Percentiles rank a stretch among this genome's conserved stretches.
phyloP scores from a whole-genome alignment of 306 rosid genomes.

The Cyclanthera cordifolia region DNA sequence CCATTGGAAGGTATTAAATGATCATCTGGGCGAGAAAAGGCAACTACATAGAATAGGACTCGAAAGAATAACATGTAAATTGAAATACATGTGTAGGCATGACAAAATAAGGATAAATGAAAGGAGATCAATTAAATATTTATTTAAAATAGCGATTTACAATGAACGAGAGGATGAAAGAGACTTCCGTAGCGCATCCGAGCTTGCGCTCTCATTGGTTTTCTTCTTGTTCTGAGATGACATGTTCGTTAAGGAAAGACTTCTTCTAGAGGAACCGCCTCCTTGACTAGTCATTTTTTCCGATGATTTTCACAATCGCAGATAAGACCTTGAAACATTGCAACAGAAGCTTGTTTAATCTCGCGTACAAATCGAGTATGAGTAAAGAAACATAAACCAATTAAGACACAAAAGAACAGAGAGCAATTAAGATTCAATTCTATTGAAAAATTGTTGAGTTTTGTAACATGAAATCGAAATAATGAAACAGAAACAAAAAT shows the following conservation, averaged over 20 bases:
- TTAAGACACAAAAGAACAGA: not conserved
- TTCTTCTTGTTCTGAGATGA: constrained; percentile 38
- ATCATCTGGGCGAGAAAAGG: not conserved
- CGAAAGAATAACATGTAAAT: not conserved
- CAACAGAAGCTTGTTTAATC: constrained; percentile 1
- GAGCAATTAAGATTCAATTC: not conserved
- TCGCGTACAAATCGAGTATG: not conserved
- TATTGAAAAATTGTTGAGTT: not conserved
- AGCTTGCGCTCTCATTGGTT: constrained; percentile 30
- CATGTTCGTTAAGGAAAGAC: constrained; percentile 26
- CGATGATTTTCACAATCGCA: not conserved
- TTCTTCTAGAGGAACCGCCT: constrained; percentile 48
- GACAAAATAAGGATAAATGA: not conserved
- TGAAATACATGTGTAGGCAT: not conserved
- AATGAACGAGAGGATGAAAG: constrained; percentile 30
- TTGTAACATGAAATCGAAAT: not conserved
- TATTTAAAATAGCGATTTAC: constrained; percentile 26
- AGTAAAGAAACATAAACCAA: not conserved
- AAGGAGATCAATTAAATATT: not conserved
- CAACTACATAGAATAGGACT: not conserved
- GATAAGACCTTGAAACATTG: not conserved
- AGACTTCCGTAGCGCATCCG: constrained; percentile 39
- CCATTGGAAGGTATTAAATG: not conserved
- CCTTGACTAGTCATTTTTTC: constrained; percentile 38
- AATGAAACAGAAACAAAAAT: not conserved